A percentile compares a stretch with the other conserved stretches of the same genome.
Evolutionary conservation across 495 filamentous ascomycete genomes (phyloP).

Genomic region (Aspergillus asperescens): DNA sequence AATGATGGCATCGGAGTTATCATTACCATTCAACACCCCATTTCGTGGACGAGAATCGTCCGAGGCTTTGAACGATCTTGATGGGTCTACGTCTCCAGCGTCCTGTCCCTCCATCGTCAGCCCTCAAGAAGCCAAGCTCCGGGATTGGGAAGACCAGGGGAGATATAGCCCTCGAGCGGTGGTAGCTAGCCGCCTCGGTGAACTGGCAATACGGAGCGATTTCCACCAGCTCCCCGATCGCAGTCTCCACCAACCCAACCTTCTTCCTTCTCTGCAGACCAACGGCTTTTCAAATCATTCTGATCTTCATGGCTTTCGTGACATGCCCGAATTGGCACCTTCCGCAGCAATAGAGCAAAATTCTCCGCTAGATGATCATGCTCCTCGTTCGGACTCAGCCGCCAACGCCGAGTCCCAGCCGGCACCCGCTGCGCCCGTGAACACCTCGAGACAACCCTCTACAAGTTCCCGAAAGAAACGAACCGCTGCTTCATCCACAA

Average conservation of each 20-base stretch:
- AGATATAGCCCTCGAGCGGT: conserved; percentile 55
- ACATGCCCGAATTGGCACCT: conserved; percentile 21
- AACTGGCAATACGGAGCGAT: conserved; percentile 53
- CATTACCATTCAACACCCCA: conserved; percentile 30
- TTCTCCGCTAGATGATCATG: neutral
- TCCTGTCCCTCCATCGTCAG: conserved; percentile 32
- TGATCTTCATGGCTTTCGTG: conserved; percentile 6
- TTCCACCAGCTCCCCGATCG: conserved; percentile 21
- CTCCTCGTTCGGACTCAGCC: conserved; percentile 5
- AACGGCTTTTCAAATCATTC: conserved; percentile 9
- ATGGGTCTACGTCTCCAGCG: conserved; percentile 34
- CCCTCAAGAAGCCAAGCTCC: conserved; percentile 31
- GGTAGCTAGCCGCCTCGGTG: conserved; percentile 60
- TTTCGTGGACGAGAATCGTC: conserved; percentile 41
- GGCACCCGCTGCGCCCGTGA: conserved; percentile 13
- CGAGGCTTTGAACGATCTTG: conserved; percentile 30
- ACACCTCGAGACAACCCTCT: neutral
- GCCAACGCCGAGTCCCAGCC: neutral
- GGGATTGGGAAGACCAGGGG: conserved; percentile 33
- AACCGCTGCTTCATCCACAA: conserved; percentile 22
- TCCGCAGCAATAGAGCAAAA: neutral
- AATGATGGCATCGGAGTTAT: conserved; percentile 30
- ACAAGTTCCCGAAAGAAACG: conserved; percentile 25
- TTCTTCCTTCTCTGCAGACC: conserved; percentile 13
- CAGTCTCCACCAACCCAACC: conserved; percentile 10